Conservation (phyloP, 768 basidiomycete genomes). For the Hypholoma sublateritium region DNA sequence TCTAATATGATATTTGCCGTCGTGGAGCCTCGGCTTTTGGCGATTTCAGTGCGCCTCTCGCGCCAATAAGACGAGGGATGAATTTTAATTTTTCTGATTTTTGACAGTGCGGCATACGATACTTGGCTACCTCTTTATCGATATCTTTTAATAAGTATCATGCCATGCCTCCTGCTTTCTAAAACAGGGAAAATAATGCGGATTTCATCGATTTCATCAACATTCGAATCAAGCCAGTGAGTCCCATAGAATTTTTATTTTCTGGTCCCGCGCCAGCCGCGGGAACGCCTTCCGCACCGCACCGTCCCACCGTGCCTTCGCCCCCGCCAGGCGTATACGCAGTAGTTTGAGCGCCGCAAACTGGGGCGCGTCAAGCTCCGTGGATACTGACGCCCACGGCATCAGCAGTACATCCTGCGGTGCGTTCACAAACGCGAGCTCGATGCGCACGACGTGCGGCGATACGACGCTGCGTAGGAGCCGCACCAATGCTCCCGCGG, state of each 20-base stretch:
- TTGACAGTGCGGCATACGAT: too few relatives aligned
- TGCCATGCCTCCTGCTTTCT: too few relatives aligned
- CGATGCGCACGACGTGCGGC: neutral
- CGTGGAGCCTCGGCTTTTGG: too few relatives aligned
- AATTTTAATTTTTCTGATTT: too few relatives aligned
- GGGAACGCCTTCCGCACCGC: neutral
- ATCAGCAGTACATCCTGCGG: conserved; percentile 3
- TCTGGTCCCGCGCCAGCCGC: neutral
- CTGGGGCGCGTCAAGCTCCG: conserved; percentile 1
- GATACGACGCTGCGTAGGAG: neutral
- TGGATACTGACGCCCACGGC: conserved; percentile 1
- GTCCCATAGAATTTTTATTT: conserved; percentile 1
- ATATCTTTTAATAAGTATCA: too few relatives aligned
- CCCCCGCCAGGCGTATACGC: neutral
- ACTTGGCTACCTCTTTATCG: too few relatives aligned
- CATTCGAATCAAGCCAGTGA: neutral
- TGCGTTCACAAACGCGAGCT: conserved; percentile 3
- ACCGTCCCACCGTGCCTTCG: neutral
- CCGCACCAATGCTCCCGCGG: neutral
- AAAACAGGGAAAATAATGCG: too few relatives aligned
- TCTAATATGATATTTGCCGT: too few relatives aligned
- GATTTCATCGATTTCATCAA: too few relatives aligned
- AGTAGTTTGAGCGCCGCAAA: neutral
- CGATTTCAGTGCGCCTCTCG: too few relatives aligned
- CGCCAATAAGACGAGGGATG: too few relatives aligned